These are phyloP conservation scores for Podaxis pistillaris DNA, from an alignment of 768 basidiomycete species.

Conservation along the genomic window DNA sequence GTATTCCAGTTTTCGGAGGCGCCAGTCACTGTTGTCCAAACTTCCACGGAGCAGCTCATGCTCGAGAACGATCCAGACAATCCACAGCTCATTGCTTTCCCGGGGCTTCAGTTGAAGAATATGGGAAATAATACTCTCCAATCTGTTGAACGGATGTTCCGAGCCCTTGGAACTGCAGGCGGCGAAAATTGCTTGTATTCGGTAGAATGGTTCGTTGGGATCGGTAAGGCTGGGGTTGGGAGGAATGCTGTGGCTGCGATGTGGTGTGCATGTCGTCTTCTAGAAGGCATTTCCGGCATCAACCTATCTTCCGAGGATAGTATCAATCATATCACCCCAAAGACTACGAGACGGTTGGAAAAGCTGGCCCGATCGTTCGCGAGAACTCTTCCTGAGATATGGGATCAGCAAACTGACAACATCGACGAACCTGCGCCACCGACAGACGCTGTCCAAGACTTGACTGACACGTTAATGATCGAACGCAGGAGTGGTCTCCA, in stretches of 20 bases:
- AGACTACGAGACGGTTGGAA: constrained; percentile 50
- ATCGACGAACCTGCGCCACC: constrained; percentile 18
- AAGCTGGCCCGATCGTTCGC: constrained; percentile 65
- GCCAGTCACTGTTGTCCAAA: constrained; percentile 43
- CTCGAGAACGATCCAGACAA: constrained; percentile 49
- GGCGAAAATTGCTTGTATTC: constrained; percentile 71
- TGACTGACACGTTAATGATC: constrained; percentile 23
- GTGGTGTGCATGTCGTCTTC: constrained; percentile 77
- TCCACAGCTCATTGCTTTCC: constrained; percentile 45
- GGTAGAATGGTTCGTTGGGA: constrained; percentile 78
- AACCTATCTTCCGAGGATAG: constrained; percentile 34
- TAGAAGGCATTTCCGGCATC: constrained; percentile 67
- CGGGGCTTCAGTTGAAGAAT: constrained; percentile 56
- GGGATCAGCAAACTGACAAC: constrained; percentile 49
- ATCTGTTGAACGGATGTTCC: constrained; percentile 70
- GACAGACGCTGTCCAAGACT: constrained; percentile 19
- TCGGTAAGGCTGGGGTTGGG: constrained; percentile 44
- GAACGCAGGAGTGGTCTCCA: constrained; percentile 69
- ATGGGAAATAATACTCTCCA: constrained; percentile 43
- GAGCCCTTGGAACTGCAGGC: constrained; percentile 63
- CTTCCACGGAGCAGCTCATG: constrained; percentile 51
- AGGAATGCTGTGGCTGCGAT: constrained; percentile 63
- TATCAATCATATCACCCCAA: constrained; percentile 24
- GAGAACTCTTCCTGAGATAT: constrained; percentile 65
- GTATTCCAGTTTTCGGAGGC: constrained; percentile 74